Conservation (phyloP, 495 filamentous ascomycete genomes). For the Cercophora samala region DNA sequence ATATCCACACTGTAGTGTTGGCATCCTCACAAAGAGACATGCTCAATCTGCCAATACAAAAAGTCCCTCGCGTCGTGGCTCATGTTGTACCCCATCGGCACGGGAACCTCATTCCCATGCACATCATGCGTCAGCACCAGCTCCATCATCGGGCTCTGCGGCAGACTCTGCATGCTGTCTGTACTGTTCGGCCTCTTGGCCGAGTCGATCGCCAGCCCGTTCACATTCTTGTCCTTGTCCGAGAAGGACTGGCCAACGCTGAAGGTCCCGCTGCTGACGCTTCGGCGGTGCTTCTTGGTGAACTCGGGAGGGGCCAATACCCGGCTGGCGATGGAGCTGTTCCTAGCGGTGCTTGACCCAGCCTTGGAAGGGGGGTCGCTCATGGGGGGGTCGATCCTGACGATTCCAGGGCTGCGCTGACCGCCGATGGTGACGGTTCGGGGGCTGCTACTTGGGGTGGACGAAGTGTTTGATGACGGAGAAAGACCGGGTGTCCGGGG, state of each 20-base stretch:
- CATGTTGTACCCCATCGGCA: slow-evolving; percentile 56
- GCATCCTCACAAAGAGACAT: slow-evolving; percentile 25
- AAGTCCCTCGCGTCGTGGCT: slow-evolving; percentile 53
- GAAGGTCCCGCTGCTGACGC: slow-evolving; percentile 18
- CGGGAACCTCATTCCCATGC: slow-evolving; percentile 42
- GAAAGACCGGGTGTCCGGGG: slow-evolving; percentile 15
- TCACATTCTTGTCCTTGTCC: not conserved
- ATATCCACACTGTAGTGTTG: not conserved
- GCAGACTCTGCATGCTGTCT: slow-evolving; percentile 42
- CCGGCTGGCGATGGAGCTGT: slow-evolving; percentile 19
- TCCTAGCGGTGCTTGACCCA: not conserved
- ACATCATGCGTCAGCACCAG: slow-evolving; percentile 39
- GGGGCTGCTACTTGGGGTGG: slow-evolving; percentile 31
- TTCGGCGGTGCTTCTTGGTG: slow-evolving; percentile 14
- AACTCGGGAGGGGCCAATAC: slow-evolving; percentile 12
- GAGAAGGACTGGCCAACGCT: slow-evolving; percentile 1
- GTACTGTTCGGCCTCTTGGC: slow-evolving; percentile 16
- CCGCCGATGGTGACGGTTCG: slow-evolving; percentile 11
- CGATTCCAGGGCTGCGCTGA: slow-evolving; percentile 11
- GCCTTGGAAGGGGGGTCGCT: not conserved
- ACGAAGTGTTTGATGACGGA: slow-evolving; percentile 18
- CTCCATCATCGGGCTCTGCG: slow-evolving; percentile 52
- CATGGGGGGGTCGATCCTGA: slow-evolving; percentile 21
- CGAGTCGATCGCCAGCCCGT: slow-evolving; percentile 23
- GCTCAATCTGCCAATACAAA: slow-evolving; percentile 47